Base-by-base conservation (phyloP, 192 early-diverging fungal species). In the Coemansia furcata region DNA sequence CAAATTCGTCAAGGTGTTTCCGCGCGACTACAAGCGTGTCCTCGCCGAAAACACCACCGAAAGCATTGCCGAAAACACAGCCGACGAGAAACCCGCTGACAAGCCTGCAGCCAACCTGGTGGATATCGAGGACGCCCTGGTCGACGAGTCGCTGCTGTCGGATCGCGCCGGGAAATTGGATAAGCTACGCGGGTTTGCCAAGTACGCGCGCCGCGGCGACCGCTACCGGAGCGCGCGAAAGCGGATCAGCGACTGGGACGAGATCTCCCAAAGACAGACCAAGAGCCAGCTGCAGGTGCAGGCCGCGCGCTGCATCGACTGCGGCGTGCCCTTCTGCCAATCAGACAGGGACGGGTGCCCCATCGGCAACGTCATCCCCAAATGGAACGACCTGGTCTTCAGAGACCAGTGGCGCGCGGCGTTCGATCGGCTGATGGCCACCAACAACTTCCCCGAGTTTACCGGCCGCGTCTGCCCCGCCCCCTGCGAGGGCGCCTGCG, bases 371-470 rank as follows among this genome's bases (percentile, higher is more conserved):
- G 90, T 99, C 54, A 98, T 99, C 69, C 97, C 97, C 60, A 96
- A 96, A 85, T 99, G 95, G 95, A 99, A 99, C 79, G 96, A 99
- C 54, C 85, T 99, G 17, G 91, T 99, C 32, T 99, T 92, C 87
- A 91, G 90, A 77, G 86, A 96, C 84, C 93, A 96, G 74, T 99
- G 97, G 97, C 86, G 91, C 76, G 95, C 95, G 10, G 97, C 97
- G 15, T 87, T 97, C 37, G 89, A 94, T 65, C 91, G 97, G 37
- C 85, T 99, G 62, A 83, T 95, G 66, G 89, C 96, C 85, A 99
- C 97, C 67, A 97, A 97, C 87, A 99, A 99, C 86, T 99, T 99
- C 87, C 97, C 97, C 52, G 97, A 99, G 84, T 99, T 99, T 80
- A 99, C 97, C 49, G 97, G 97, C 49, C 92, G 97, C 67, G 97